Evolutionary conservation across 148 eudicot species (phyloP).

Genomic region (Camellia sinensis): DNA sequence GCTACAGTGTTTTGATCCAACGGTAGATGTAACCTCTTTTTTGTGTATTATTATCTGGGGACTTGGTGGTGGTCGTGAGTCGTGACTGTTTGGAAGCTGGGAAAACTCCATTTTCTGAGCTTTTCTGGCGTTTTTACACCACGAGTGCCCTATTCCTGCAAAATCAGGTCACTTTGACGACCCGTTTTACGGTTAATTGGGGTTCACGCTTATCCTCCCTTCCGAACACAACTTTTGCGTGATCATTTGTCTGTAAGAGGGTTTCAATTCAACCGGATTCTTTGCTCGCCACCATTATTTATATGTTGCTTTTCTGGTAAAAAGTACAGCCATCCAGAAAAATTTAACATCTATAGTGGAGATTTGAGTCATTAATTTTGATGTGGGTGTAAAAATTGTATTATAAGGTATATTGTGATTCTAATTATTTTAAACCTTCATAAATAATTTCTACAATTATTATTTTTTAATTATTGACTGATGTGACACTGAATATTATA

Average conservation of each 20-base stretch:
- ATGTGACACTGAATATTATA: no score
- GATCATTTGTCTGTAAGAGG: background rate
- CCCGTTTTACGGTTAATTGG: background rate
- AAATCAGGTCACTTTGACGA: conserved; percentile 9
- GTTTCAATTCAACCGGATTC: background rate
- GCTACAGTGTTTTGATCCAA: background rate
- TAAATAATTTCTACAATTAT: no score
- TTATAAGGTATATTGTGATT: no score
- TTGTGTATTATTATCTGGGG: background rate
- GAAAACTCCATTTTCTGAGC: background rate
- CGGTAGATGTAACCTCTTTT: background rate
- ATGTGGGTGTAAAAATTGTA: no score
- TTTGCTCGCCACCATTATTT: no score
- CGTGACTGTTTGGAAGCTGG: background rate
- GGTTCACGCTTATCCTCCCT: background rate
- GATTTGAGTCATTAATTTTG: no score
- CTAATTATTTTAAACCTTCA: no score
- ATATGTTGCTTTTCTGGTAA: no score
- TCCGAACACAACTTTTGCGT: background rate
- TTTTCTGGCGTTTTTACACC: background rate
- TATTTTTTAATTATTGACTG: no score
- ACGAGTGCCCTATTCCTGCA: background rate
- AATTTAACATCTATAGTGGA: no score
- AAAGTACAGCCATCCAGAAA: no score
- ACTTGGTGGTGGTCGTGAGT: background rate